A percentile compares a stretch with the other conserved stretches of the same genome.
These are phyloP conservation scores for Pezicula rhizophila DNA, from an alignment of 2,329 filamentous ascomycete species.

Conservation along the genomic window DNA sequence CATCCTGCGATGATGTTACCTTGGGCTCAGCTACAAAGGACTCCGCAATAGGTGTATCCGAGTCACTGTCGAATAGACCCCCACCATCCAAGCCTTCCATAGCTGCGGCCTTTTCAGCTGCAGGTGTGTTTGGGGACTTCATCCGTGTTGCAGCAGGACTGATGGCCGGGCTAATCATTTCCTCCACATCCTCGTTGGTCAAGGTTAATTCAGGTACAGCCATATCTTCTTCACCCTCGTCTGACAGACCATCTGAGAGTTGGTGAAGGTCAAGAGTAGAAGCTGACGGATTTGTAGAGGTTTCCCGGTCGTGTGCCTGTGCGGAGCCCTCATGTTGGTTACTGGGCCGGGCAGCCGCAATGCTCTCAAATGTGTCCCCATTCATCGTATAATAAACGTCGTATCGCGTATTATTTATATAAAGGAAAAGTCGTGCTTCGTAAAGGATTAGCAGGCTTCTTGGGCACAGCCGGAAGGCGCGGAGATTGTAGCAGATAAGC, in stretches of 20 bases:
- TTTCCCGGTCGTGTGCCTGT: neutral
- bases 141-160: constrained; percentile 51
- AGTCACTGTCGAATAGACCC: constrained; percentile 33
- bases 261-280: constrained; percentile 1
- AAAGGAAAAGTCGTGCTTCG: too few species aligned
- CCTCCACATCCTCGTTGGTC: constrained; percentile 48
- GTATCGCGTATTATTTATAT: too few species aligned
- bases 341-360: neutral
- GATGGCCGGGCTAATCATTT: constrained; percentile 53
- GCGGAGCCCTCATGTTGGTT: neutral
- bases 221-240: constrained; percentile 14
- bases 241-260: constrained; percentile 9
- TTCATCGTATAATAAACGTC: too few species aligned
- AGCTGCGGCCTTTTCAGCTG: constrained; percentile 51
- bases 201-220: constrained; percentile 9
- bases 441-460: too few species aligned
- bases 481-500: too few species aligned
- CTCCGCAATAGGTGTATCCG: constrained; percentile 19
- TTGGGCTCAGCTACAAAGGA: too few species aligned
- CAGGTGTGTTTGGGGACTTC: constrained; percentile 48
- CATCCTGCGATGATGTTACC: too few species aligned
- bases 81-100: constrained; percentile 44
- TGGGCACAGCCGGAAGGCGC: too few species aligned
- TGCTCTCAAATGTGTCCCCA: too few species aligned
- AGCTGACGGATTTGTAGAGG: constrained; percentile 2